Evolutionary conservation across 148 eudicot genomes (phyloP), one percentile per base, ranked within the genome.

Genomic region (Rheum nobile): DNA sequence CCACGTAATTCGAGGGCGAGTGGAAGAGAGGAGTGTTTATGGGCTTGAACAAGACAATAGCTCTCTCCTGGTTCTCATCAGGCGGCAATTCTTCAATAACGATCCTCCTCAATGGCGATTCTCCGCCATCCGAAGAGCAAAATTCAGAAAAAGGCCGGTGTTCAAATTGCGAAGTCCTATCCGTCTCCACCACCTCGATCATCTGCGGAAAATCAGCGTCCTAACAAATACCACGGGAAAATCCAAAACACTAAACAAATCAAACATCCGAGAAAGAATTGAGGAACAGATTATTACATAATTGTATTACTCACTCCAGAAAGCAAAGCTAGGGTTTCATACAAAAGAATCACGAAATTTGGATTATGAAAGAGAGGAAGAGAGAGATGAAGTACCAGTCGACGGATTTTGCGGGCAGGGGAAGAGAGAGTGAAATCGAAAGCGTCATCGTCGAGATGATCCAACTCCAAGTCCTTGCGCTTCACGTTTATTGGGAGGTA

Each of bases 351-450:
- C 3, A 52, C 22, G 72, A 39, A 24, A 61, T 4, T 2, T 5
- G 29, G 70, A n/a, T n/a, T n/a, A n/a, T n/a, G 13, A 43, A 13
- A 43, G 37, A 73, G 17, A 54, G 57, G 42, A 72, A 26, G 24
- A 79, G 44, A 67, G 79, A 26, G 67, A 2, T 8, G 26, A 42
- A 65, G 34, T 75, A 93, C 98, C 86, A 93, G 85, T 8, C 98
- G 83, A 19, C 98, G 96, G 22, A 88, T 92, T 82, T 92, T 92
- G 19, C 76, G 83, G 67, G 97, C 97, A 39, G 96, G 97, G 13
- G 98, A 85, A 35, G 86, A 88, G 65, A 87, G 89, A 74, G 89
- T 79, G 76, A 91, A 93, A n/a, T 90, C 98, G 57, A 90, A 90
- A 80, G 90, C 86, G 7, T 89, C 91, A 21, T 86, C 79, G 63